A percentile compares a stretch with the other conserved stretches of the same genome.
Conservation (phyloP, 805 yeast genomes). For the Ogataea zsoltii region DNA sequence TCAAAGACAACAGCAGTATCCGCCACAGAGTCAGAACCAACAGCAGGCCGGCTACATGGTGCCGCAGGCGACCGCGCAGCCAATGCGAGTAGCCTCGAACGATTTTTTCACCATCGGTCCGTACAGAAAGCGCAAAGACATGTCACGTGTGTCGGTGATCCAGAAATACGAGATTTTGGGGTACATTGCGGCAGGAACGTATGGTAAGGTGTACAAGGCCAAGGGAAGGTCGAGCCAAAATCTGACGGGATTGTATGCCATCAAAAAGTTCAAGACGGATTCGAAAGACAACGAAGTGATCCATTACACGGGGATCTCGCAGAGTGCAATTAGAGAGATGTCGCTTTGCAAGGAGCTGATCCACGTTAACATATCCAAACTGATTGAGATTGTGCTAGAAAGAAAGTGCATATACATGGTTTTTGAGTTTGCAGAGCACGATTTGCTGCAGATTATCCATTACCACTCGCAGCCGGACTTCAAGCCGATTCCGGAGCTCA, state of each 20-base stretch:
- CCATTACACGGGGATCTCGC: slow-evolving; percentile 93
- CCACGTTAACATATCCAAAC: slow-evolving; percentile 75
- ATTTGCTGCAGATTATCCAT: slow-evolving; percentile 89
- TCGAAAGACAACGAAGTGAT: slow-evolving; percentile 80
- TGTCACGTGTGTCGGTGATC: slow-evolving; percentile 69
- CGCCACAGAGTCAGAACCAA: slow-evolving; percentile 17
- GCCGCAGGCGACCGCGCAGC: slow-evolving; percentile 24
- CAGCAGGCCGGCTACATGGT: slow-evolving; percentile 20
- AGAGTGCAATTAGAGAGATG: slow-evolving; percentile 95
- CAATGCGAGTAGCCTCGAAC: slow-evolving; percentile 55
- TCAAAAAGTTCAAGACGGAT: slow-evolving; percentile 93
- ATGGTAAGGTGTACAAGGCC: slow-evolving; percentile 94
- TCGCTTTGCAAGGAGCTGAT: slow-evolving; percentile 85
- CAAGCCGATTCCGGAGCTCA: slow-evolving; percentile 72
- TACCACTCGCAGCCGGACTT: slow-evolving; percentile 89
- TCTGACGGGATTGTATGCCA: slow-evolving; percentile 60
- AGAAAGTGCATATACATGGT: slow-evolving; percentile 91
- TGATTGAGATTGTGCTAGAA: slow-evolving; percentile 83
- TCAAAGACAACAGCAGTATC: slow-evolving; percentile 24
- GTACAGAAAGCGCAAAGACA: slow-evolving; percentile 64
- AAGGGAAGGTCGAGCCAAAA: slow-evolving; percentile 39
- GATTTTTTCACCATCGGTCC: slow-evolving; percentile 57
- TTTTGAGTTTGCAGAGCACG: slow-evolving; percentile 96
- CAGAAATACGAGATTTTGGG: slow-evolving; percentile 87
- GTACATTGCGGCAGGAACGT: slow-evolving; percentile 97